A percentile compares a stretch with the other conserved stretches of the same genome.
phyloP scores from a whole-genome alignment of 768 basidiomycete genomes.

The Lactifluus echinatus region DNA sequence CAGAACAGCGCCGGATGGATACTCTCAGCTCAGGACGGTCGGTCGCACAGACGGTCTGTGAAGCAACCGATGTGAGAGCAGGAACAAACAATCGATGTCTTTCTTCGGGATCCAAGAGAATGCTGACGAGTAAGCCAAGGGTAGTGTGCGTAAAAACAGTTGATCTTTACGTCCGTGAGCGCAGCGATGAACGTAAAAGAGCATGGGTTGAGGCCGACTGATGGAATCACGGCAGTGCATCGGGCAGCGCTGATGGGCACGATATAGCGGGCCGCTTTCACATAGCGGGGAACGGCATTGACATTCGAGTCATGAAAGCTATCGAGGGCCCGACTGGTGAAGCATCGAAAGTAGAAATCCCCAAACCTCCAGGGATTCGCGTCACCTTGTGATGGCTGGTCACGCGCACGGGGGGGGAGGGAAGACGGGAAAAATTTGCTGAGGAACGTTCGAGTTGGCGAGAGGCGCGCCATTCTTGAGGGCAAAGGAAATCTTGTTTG shows the following conservation, averaged over 20 bases:
- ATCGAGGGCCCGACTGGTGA: neutral
- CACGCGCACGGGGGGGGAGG: neutral
- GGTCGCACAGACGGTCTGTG: neutral
- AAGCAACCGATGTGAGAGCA: neutral
- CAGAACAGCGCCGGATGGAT: neutral
- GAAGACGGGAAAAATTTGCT: neutral
- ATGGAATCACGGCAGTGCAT: conserved; percentile 6
- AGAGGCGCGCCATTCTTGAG: neutral
- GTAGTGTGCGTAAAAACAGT: neutral
- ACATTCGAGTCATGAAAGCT: neutral
- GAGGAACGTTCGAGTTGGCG: neutral
- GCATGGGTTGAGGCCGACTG: neutral
- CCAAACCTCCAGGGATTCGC: neutral
- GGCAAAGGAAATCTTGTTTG: neutral
- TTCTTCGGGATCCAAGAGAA: conserved; percentile 5
- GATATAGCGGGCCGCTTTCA: neutral
- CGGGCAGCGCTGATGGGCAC: neutral
- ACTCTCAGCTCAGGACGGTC: neutral
- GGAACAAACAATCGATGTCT: neutral
- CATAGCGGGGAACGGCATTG: neutral
- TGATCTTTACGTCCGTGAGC: conserved; percentile 9
- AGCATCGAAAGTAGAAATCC: neutral
- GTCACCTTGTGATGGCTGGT: neutral
- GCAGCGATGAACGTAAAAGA: conserved; percentile 25
- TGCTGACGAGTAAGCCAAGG: neutral